These are phyloP conservation scores for Penicillium parvum DNA, from an alignment of 495 filamentous ascomycete species.

Conservation along the genomic window DNA sequence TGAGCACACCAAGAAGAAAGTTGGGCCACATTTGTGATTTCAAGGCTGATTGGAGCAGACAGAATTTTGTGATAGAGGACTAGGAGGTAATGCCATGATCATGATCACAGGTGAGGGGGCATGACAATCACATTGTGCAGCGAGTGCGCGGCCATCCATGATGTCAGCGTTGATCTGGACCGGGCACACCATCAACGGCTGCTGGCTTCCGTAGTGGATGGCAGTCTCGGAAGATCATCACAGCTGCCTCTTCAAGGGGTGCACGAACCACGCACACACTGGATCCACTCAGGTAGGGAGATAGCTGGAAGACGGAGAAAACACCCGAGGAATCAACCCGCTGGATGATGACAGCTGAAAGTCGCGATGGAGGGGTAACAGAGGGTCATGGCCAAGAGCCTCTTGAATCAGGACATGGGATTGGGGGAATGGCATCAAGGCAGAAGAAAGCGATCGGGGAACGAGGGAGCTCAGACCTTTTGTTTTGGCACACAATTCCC, in stretches of 20 bases:
- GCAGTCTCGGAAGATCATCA: constrained; percentile 6
- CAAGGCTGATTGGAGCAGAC: not conserved
- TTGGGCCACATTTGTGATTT: too few relatives aligned
- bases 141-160: constrained; percentile 3
- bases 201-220: constrained; percentile 2
- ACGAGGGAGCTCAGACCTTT: constrained; percentile 17
- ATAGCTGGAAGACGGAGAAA: not conserved
- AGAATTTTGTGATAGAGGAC: constrained; percentile 2
- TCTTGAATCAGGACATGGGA: not conserved
- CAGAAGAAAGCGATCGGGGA: not conserved
- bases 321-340: too few relatives aligned
- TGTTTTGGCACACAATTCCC: too few relatives aligned
- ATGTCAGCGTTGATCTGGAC: constrained; percentile 7
- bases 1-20: too few relatives aligned
- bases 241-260: constrained; percentile 1
- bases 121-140: constrained; percentile 3
- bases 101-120: not conserved
- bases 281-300: constrained; percentile 3
- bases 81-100: not conserved
- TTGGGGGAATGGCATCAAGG: not conserved
- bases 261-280: constrained; percentile 10
- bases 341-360: too few relatives aligned
- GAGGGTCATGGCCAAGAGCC: not conserved
- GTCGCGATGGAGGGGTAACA: too few relatives aligned
- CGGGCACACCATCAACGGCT: not conserved